These are phyloP conservation scores for Poteriospumella lacustris DNA, from an alignment of 108 stramenopile species.

Conservation along the genomic window DNA sequence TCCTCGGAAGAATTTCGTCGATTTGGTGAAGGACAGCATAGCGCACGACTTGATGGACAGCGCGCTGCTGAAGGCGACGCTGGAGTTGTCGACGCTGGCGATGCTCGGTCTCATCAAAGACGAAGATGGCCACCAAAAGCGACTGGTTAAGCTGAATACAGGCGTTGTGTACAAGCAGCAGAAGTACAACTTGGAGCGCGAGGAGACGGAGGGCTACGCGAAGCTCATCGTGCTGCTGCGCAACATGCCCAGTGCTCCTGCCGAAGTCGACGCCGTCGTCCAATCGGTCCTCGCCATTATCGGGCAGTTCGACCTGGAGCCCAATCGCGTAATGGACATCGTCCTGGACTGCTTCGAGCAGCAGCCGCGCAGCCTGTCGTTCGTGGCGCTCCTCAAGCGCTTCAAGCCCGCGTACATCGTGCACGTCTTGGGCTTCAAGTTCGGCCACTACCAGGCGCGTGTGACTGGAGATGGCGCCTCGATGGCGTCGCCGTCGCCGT, in stretches of 20 bases:
- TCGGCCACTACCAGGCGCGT: slow-evolving; percentile 41
- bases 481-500: background rate
- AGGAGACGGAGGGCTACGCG: slow-evolving; percentile 88
- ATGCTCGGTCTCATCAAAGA: background rate
- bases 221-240: slow-evolving; percentile 56
- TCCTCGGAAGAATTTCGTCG: no score
- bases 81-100: background rate
- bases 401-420: slow-evolving; percentile 58
- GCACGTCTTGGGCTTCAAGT: slow-evolving; percentile 77
- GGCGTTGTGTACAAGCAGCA: slow-evolving; percentile 75
- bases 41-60: background rate
- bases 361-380: slow-evolving; percentile 33
- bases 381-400: slow-evolving; percentile 34
- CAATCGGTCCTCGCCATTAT: slow-evolving; percentile 57
- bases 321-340: slow-evolving; percentile 81
- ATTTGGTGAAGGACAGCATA: no score
- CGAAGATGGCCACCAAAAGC: slow-evolving; percentile 18
- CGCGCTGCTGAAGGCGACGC: background rate
- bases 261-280: background rate
- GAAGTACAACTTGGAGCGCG: slow-evolving; percentile 81
- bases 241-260: slow-evolving; percentile 4
- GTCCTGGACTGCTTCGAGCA: slow-evolving; percentile 70
- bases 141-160: slow-evolving; percentile 69
- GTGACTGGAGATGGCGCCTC: background rate
- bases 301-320: slow-evolving; percentile 89